Evolutionary conservation across 2,329 filamentous ascomycete species (phyloP).

Genomic region (Waltergamsia citrina): DNA sequence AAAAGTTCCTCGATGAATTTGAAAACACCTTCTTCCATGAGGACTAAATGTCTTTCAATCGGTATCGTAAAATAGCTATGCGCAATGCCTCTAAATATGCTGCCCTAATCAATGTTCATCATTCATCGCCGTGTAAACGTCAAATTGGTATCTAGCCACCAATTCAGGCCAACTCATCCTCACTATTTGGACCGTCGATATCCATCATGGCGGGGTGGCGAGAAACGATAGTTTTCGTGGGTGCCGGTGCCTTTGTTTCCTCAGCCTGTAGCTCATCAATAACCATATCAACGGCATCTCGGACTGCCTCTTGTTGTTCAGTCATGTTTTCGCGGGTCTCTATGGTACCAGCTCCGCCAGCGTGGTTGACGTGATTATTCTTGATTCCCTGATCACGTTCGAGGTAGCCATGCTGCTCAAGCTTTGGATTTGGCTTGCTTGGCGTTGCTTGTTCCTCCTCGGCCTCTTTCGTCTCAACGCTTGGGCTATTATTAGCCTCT

Average conservation of each 20-base stretch:
- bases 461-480: neutral
- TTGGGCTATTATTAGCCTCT: conserved; percentile 1
- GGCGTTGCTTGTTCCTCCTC: neutral
- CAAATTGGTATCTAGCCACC: neutral
- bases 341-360: too few species aligned
- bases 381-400: neutral
- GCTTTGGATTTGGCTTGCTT: neutral
- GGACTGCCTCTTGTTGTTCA: neutral
- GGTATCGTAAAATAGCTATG: too few species aligned
- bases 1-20: too few species aligned
- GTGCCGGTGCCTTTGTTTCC: neutral
- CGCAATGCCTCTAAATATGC: too few species aligned
- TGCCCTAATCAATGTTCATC: too few species aligned
- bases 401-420: neutral
- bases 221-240: neutral
- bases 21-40: too few species aligned
- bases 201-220: neutral
- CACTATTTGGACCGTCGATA: neutral
- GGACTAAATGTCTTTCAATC: too few species aligned
- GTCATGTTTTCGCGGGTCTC: conserved; percentile 1
- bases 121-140: neutral
- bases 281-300: neutral
- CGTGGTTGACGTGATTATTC: too few species aligned
- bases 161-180: neutral
- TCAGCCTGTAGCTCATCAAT: conserved; percentile 7